Percentiles rank a stretch among this genome's conserved stretches.
These are phyloP conservation scores for Syzygium jambos DNA, from an alignment of 345 rosid genomes.

Conservation along the genomic window DNA sequence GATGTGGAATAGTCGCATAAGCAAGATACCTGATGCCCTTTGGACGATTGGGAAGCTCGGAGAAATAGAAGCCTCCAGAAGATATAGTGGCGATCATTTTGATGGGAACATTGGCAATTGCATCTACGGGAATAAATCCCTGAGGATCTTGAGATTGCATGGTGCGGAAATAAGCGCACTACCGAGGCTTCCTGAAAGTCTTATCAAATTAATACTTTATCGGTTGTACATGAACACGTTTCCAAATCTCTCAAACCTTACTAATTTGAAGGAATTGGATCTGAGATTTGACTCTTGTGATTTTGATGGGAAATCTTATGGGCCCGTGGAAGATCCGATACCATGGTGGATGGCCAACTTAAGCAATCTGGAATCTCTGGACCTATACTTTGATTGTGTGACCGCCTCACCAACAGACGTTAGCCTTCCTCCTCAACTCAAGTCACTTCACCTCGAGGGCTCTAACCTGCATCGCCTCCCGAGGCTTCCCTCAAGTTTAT, in stretches of 20 bases:
- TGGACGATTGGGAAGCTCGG: neutral
- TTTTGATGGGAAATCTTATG: rapidly evolving
- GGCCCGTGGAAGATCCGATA: neutral
- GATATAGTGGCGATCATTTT: neutral
- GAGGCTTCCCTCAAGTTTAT: neutral
- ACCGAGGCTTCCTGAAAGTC: neutral
- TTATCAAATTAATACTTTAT: neutral
- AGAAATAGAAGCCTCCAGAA: neutral
- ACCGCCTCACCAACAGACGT: neutral
- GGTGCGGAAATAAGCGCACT: rapidly evolving
- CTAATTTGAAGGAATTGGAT: neutral
- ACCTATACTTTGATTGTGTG: rapidly evolving
- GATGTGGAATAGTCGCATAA: neutral
- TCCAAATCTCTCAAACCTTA: neutral
- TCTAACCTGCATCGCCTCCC: neutral
- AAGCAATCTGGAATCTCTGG: neutral
- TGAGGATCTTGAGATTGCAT: neutral
- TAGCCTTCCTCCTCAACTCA: neutral
- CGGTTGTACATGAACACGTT: neutral
- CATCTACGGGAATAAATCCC: neutral
- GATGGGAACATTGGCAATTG: neutral
- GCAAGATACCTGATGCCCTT: neutral
- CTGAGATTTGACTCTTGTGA: rapidly evolving
- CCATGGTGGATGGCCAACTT: neutral
- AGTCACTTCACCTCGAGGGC: too few relatives aligned